phyloP scores from a whole-genome alignment of 345 rosid genomes.

The Heritiera littoralis region DNA sequence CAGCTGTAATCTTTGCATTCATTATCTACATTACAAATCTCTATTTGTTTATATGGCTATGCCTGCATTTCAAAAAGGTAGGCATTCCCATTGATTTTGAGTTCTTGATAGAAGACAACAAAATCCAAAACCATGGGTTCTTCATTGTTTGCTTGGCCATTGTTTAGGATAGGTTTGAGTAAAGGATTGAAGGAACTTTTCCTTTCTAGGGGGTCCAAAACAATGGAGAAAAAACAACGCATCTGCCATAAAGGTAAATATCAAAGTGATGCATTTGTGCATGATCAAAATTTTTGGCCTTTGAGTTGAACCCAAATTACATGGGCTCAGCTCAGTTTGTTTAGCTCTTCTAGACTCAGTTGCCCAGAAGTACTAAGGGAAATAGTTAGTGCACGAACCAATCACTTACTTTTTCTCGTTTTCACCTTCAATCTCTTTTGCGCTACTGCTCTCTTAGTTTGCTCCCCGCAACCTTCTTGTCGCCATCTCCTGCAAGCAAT shows the following conservation, averaged over 20 bases:
- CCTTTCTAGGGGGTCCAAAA: not conserved
- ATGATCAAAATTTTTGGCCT: too few relatives aligned
- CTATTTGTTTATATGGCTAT: not conserved
- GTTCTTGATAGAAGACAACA: not conserved
- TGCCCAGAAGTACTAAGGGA: too few relatives aligned
- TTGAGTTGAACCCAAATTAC: too few relatives aligned
- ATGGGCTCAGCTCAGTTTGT: too few relatives aligned
- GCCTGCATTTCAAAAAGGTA: not conserved
- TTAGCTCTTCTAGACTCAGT: too few relatives aligned
- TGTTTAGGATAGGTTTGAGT: not conserved
- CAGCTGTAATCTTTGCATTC: not conserved
- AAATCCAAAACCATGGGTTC: not conserved
- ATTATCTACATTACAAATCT: not conserved
- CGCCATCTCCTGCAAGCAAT: not conserved
- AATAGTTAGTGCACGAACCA: too few relatives aligned
- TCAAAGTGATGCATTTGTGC: too few relatives aligned
- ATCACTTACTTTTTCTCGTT: not conserved
- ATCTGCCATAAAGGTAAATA: not conserved
- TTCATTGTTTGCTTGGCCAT: not conserved
- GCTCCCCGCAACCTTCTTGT: not conserved
- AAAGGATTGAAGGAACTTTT: not conserved
- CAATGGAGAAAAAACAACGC: not conserved
- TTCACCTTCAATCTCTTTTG: not conserved
- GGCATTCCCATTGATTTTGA: not conserved
- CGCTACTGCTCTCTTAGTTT: too few relatives aligned